Base-by-base conservation (phyloP, 306 rosid genomes). In the Myrica gale region DNA sequence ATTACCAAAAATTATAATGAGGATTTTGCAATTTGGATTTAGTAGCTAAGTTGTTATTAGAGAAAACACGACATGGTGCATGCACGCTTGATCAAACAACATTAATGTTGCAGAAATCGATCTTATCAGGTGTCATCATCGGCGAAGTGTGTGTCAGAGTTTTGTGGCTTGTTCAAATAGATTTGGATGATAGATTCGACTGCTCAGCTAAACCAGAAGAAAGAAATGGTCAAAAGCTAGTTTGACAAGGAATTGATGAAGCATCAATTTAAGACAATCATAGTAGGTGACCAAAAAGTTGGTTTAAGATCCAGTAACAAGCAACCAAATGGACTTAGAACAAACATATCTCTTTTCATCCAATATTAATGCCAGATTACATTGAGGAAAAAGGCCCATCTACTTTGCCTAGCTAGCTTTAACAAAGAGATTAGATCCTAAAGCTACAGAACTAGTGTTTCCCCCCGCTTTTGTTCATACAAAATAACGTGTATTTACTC, bases 251-350 rank as follows among this genome's bases (percentile, higher is more conserved):
- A 84, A 79, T 37, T 76, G 20, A 61, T 63, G 76, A 77, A 51
- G 73, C 47, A 80, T 82, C 77, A 60, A 71, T 54, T 63, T 60
- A 69, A 43, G 79, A 72, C 81, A 71, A 88, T 78, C 65, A 78
- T 70, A 83, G 85, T 85, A 61, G 90, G 89, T 91, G 85, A 85
- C 90, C 87, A 78, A 83, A 89, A 86, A 80, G 82, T 48, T 47
- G 79, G 73, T 70, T 76, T 32, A 54, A 71, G 73, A 78, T 76
- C 62, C 44, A 76, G 79, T 72, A 70, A 68, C 79, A 55, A 74
- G 21, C 21, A 3, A 15, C 55, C 12, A 82, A 54, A 77, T 48
- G 69, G 71, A 81, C 76, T 73, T 41, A 43, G 50, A 66, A 46
- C 17, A 68, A 20, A 76, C 74, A 63, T 55, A 12, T 58, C 45